phyloP scores from a whole-genome alignment of 805 yeast genomes.

The Kurtzmaniella cleridarum region DNA sequence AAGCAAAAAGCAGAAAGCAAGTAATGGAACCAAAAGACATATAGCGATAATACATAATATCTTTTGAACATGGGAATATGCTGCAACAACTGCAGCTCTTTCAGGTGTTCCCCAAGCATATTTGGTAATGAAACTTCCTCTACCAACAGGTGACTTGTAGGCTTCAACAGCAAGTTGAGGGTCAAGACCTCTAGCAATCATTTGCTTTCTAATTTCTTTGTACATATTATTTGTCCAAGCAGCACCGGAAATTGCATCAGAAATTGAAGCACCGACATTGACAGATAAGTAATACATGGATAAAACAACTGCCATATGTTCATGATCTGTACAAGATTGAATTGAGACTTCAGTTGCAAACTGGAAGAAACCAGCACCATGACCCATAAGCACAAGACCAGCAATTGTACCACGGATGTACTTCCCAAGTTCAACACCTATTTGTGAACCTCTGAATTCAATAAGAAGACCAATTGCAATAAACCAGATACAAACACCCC shows the following conservation, averaged over 20 bases:
- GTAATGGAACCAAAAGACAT: conserved; percentile 7
- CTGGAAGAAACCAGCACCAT: conserved; percentile 16
- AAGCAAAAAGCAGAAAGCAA: conserved; percentile 39
- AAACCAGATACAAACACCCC: conserved; percentile 19
- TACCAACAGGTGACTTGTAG: conserved; percentile 43
- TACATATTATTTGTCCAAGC: conserved; percentile 14
- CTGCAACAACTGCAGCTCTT: conserved; percentile 47
- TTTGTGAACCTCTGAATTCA: conserved; percentile 11
- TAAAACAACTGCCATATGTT: conserved; percentile 14
- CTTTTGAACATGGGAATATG: conserved; percentile 54
- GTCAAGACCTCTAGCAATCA: conserved; percentile 13
- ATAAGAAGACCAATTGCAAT: conserved; percentile 19
- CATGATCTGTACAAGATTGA: conserved; percentile 12
- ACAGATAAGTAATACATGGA: conserved; percentile 11
- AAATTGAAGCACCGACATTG: conserved; percentile 16
- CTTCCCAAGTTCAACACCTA: neutral
- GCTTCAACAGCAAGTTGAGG: conserved; percentile 39
- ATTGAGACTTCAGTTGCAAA: conserved; percentile 13
- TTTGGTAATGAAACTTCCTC: conserved; percentile 28
- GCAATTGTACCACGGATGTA: conserved; percentile 14
- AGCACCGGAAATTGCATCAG: conserved; percentile 16
- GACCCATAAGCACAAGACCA: conserved; percentile 13
- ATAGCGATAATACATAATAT: conserved; percentile 47
- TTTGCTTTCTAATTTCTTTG: conserved; percentile 1
- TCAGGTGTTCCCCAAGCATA: conserved; percentile 58